phyloP scores from a whole-genome alignment of 2,329 filamentous ascomycete genomes.

The Hirsutella rhossiliensis region DNA sequence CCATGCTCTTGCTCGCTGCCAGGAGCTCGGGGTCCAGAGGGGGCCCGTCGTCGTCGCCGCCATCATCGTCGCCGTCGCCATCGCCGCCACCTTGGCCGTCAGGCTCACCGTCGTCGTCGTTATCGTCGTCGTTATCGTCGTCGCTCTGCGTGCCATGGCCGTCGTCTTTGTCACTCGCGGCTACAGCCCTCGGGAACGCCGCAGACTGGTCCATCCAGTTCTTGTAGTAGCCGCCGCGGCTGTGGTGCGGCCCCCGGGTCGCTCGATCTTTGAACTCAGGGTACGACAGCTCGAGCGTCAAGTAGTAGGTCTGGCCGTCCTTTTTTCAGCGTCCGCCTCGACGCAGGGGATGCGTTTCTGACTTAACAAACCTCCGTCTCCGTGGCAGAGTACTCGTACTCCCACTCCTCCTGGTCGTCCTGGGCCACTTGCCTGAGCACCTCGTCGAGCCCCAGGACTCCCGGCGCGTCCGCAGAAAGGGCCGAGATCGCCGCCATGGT shows the following conservation, averaged over 20 bases:
- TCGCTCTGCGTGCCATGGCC: not conserved
- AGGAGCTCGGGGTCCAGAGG: slow-evolving; percentile 23
- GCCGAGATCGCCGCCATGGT: not conserved
- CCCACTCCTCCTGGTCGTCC: slow-evolving; percentile 48
- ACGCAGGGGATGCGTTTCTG: too few relatives aligned
- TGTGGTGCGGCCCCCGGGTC: slow-evolving; percentile 23
- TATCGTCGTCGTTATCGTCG: slow-evolving; percentile 15
- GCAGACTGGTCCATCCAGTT: slow-evolving; percentile 24
- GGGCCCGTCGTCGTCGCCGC: slow-evolving; percentile 14
- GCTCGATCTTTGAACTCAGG: slow-evolving; percentile 40
- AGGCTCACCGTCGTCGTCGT: slow-evolving; percentile 9
- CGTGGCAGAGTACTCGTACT: slow-evolving; percentile 53
- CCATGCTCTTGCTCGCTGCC: slow-evolving; percentile 6
- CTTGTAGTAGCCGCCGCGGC: slow-evolving; percentile 34
- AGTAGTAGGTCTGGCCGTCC: slow-evolving; percentile 44
- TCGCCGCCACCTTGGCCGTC: slow-evolving; percentile 14
- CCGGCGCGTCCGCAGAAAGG: slow-evolving; percentile 10
- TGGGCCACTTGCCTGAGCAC: slow-evolving; percentile 11
- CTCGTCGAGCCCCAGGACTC: slow-evolving; percentile 15
- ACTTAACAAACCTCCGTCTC: slow-evolving; percentile 42
- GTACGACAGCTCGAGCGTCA: slow-evolving; percentile 51
- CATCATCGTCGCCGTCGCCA: slow-evolving; percentile 12
- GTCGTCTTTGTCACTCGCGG: slow-evolving; percentile 2
- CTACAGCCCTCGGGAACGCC: slow-evolving; percentile 7
- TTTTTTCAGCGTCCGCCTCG: not conserved